These are phyloP conservation scores for Ceratocystis ficicola DNA, from an alignment of 2,329 filamentous ascomycete genomes.

Conservation along the genomic window DNA sequence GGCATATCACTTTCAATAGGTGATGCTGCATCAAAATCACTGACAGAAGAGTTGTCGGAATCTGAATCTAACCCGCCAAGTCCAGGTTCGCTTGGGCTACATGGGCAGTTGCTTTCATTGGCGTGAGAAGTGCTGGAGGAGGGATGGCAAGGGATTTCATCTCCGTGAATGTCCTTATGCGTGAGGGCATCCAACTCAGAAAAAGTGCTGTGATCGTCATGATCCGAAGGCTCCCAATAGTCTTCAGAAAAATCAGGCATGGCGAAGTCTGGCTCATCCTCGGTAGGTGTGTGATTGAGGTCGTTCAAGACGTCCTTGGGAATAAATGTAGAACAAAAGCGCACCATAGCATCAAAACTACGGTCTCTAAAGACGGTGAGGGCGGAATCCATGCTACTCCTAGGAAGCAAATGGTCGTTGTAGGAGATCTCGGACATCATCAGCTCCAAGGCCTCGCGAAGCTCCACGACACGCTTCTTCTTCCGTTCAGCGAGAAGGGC, in stretches of 20 bases:
- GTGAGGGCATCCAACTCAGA: not conserved
- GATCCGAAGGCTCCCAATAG: not conserved
- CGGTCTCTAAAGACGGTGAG: conserved; percentile 4
- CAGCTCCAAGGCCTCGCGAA: not conserved
- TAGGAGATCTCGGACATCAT: conserved; percentile 1
- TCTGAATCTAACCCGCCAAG: not conserved
- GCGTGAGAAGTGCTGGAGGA: not conserved
- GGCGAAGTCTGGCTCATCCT: not conserved
- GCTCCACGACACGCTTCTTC: conserved; percentile 1
- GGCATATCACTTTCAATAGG: not conserved
- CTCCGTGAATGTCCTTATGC: not conserved
- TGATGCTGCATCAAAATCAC: not conserved
- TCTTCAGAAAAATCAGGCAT: conserved; percentile 4
- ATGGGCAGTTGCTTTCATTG: not conserved
- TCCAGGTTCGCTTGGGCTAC: not conserved
- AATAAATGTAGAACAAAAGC: not conserved
- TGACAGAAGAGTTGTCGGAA: not conserved
- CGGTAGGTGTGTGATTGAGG: not conserved
- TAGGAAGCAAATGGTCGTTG: not conserved
- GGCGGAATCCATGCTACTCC: conserved; percentile 1
- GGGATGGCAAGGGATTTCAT: not conserved
- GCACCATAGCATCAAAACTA: conserved; percentile 8
- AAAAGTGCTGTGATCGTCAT: not conserved
- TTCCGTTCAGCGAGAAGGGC: not conserved
- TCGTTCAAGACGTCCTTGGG: not conserved